Base-by-base conservation (phyloP, 2,329 filamentous ascomycete genomes). In the Ascocoryne sarcoides region DNA sequence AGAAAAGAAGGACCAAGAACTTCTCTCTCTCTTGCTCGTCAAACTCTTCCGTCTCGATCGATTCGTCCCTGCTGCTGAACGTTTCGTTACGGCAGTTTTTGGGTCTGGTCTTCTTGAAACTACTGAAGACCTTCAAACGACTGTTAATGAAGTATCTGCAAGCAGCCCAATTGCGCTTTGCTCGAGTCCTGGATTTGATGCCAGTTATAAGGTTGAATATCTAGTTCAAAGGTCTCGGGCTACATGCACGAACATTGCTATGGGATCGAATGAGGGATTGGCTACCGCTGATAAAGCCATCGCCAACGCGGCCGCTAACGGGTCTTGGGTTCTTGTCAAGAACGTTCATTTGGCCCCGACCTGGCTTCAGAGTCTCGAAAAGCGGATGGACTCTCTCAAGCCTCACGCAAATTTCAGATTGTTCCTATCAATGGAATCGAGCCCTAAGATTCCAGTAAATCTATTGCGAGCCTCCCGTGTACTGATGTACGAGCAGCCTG, bases 381-480 rank as follows among this genome's bases (percentile, higher is more conserved):
- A 98, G 72, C 81, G 90, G 32, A 84, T 98, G 67, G 88, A 95
- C 52, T 86, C 87, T 9, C 82, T 98, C 58, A 95, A 95, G 59
- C 89, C 93, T 19, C 87, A 96, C 64, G 72, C 79, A 28, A 84
- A 94, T 60, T 98, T 98, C 74, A 76, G 92, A 35, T 70, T 98
- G 20, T 98, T 98, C 76, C 67, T 98, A 46, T 95, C 90, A 0
- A 98, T 98, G 92, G 92, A 98, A 64, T 85, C 87, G 2, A 95
- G 87, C 56, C 86, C 79, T 38, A 95, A 92, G 74, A 98, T 98
- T 53, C 90, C 93, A 0, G 90, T 96, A 61, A 96, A 96, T 58
- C 66, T 98, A 20, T 77, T 98, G 37, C 82, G 92, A 36, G 90
- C 92, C 17, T 95, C 89, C 41, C 80, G 92, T 41, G 87, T 98